Base-by-base conservation (phyloP, 495 filamentous ascomycete genomes). In the Talaromyces nanjingensis region DNA sequence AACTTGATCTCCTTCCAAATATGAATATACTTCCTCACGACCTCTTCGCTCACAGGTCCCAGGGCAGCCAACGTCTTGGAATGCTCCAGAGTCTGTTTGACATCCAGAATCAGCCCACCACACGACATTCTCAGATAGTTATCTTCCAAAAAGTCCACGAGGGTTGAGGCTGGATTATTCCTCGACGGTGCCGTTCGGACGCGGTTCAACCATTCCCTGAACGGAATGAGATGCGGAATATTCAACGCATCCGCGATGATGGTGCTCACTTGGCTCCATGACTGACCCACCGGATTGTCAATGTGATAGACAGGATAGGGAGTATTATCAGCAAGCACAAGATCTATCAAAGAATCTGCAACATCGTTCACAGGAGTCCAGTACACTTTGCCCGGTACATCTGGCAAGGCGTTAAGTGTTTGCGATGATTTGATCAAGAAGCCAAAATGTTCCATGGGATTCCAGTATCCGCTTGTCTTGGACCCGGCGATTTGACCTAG, bases 91-190 rank as follows among this genome's bases (percentile, higher is more conserved):
- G 70, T 65, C 53, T 74, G 73, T n/a, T 60, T 65, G 0, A 75
- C 75, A 34, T 79, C 79, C 55, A 86, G 62, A 0, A 84, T n/a
- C 1, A 86, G 65, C 0, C 80, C 82, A 16, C 80, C 80, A 62
- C 84, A 86, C 0, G 78, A 78, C 83, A 86, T 84, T 1, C 78
- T 69, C 2, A 75, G 20, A 60, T 78, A 87, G 39, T 85, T 73
- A 9, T 66, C 63, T 11, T 83, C 81, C 12, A 86, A 61, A 66
- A 85, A 86, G 6, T 83, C 82, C 0, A 77, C 20, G 42, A 83
- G 67, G 8, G 55, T 57, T 0, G 63, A 62, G 0, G 82, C 83
- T 0, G 84, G 84, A 57, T 86, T 86, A 16, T 82, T 34, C 33
- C 33, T 34, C 6, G 33, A 34, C 1, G 33, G 33, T 8, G 33